Percentiles rank a stretch among this genome's conserved stretches.
These are phyloP conservation scores for Boletus patriciae DNA, from an alignment of 768 basidiomycete genomes.

Conservation along the genomic window DNA sequence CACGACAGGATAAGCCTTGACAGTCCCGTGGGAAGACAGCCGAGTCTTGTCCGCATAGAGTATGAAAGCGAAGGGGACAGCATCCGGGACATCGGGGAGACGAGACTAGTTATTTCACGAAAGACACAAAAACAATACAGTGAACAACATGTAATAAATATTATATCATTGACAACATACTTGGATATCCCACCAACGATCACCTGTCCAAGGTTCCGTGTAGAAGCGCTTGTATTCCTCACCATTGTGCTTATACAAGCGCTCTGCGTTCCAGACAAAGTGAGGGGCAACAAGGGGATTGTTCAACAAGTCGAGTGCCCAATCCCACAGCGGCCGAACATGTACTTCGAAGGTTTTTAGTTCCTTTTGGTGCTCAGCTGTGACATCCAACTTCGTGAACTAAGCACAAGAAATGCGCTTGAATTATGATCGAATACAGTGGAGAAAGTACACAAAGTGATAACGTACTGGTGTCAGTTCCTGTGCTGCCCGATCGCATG, in stretches of 20 bases:
- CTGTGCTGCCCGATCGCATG: background rate
- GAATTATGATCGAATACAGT: too few species aligned
- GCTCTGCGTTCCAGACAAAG: slow-evolving; percentile 22
- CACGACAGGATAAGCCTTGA: background rate
- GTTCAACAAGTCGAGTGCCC: slow-evolving; percentile 5
- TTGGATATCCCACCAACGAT: slow-evolving; percentile 11
- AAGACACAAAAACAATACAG: background rate
- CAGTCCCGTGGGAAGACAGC: background rate
- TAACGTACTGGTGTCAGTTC: background rate
- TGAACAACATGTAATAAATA: background rate
- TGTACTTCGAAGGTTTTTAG: background rate
- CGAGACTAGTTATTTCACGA: background rate
- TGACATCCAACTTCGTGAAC: background rate
- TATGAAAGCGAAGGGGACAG: background rate
- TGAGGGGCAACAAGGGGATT: slow-evolving; percentile 1
- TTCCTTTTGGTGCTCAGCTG: slow-evolving; percentile 1
- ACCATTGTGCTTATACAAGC: background rate
- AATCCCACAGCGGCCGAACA: slow-evolving; percentile 2
- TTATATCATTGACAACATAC: background rate
- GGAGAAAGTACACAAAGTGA: background rate
- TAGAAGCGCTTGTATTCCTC: background rate
- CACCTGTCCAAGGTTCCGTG: slow-evolving; percentile 11
- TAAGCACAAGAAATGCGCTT: background rate
- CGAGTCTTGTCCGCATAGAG: background rate
- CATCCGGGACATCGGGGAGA: background rate